phyloP scores from a whole-genome alignment of 352 stramenopile species.

The Globisporangium acanthophoron region DNA sequence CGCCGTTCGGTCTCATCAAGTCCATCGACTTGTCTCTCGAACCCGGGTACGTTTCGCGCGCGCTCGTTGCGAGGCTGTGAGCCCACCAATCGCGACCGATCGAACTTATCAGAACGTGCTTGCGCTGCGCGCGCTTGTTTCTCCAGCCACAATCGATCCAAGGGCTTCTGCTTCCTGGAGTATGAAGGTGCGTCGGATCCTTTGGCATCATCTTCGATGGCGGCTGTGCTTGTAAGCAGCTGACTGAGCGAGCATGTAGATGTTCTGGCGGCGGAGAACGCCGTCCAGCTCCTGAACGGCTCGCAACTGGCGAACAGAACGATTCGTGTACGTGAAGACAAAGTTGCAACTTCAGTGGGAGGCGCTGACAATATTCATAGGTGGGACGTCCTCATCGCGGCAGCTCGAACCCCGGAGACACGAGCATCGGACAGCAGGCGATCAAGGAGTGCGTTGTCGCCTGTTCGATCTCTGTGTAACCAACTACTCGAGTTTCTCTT shows the following conservation, averaged over 20 bases:
- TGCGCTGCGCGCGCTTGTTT: slow-evolving; percentile 1
- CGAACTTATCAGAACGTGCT: background rate
- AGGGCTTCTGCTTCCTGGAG: slow-evolving; percentile 80
- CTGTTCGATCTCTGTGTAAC: background rate
- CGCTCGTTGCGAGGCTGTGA: background rate
- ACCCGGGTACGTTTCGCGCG: slow-evolving; percentile 34
- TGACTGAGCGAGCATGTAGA: slow-evolving; percentile 21
- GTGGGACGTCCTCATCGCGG: slow-evolving; percentile 72
- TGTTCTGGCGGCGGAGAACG: slow-evolving; percentile 70
- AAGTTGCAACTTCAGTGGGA: too few relatives aligned
- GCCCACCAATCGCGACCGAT: background rate
- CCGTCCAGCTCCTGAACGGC: slow-evolving; percentile 74
- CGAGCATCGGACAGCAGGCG: slow-evolving; percentile 61
- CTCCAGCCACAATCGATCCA: slow-evolving; percentile 51
- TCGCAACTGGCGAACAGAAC: slow-evolving; percentile 49
- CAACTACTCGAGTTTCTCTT: background rate
- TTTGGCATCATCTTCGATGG: background rate
- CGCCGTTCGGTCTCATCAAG: slow-evolving; percentile 59
- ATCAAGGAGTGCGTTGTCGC: slow-evolving; percentile 53
- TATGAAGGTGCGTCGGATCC: slow-evolving; percentile 39
- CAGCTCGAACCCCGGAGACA: slow-evolving; percentile 56
- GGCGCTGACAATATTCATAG: slow-evolving; percentile 16
- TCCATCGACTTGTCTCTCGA: slow-evolving; percentile 78
- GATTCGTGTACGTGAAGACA: slow-evolving; percentile 20
- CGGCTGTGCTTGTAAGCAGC: background rate